These are phyloP conservation scores for Dothideomycetidae sp. DNA, from an alignment of 2,329 filamentous ascomycete genomes.

Conservation along the genomic window DNA sequence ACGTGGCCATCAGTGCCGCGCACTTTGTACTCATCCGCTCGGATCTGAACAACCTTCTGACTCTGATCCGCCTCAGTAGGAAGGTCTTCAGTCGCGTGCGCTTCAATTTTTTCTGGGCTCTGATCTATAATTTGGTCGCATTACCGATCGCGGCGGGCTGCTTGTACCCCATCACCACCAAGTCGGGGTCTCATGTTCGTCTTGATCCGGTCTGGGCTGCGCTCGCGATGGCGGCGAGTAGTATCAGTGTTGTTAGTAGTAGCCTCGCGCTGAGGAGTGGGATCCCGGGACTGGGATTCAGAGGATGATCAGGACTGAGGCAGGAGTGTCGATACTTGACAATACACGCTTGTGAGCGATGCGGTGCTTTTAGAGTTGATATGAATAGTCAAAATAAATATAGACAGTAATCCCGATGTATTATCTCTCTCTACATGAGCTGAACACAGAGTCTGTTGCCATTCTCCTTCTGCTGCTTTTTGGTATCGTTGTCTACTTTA, in stretches of 20 bases:
- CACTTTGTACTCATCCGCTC: constrained; percentile 69
- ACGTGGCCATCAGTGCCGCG: constrained; percentile 69
- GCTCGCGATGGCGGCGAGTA: constrained; percentile 84
- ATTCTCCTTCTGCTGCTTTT: too few species aligned
- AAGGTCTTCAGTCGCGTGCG: constrained; percentile 64
- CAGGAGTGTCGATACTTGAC: too few species aligned
- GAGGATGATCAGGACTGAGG: too few species aligned
- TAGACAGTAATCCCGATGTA: too few species aligned
- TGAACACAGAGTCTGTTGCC: too few species aligned
- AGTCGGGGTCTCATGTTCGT: constrained; percentile 38
- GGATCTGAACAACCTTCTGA: constrained; percentile 54
- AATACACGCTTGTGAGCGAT: too few species aligned
- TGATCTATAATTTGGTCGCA: constrained; percentile 65
- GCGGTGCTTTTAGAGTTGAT: too few species aligned
- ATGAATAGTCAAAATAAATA: too few species aligned
- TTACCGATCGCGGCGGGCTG: constrained; percentile 71
- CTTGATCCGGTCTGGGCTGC: constrained; percentile 75
- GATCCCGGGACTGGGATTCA: constrained; percentile 32
- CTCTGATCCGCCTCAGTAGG: constrained; percentile 55
- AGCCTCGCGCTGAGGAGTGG: constrained; percentile 54
- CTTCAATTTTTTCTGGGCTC: constrained; percentile 74
- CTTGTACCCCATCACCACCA: constrained; percentile 47
- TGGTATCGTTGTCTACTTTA: too few species aligned
- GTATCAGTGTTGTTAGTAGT: constrained; percentile 74
- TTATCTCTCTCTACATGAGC: too few species aligned